Evolutionary conservation across 257 asterid genomes (phyloP).

Genomic region (Cruciata laevipes): DNA sequence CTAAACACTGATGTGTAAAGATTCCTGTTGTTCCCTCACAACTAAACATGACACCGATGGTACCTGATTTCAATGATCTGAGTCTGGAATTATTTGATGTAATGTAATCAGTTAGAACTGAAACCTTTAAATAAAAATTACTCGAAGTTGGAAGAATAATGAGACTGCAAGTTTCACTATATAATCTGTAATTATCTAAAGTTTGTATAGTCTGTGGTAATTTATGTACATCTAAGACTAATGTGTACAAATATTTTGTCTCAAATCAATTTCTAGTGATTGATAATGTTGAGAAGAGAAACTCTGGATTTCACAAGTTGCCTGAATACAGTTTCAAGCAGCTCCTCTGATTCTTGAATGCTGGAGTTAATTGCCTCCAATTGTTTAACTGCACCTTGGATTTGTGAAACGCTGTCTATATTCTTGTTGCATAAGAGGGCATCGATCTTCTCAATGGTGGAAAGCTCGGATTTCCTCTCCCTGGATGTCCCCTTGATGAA

Average conservation of each 20-base stretch:
- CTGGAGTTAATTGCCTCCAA: slow-evolving; percentile 10
- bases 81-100: background rate
- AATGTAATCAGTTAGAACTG: background rate
- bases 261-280: background rate
- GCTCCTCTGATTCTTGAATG: slow-evolving; percentile 17
- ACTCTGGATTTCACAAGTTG: slow-evolving; percentile 17
- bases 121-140: too few relatives aligned
- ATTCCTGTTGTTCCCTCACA: slow-evolving; percentile 9
- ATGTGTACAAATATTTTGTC: background rate
- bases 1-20: background rate
- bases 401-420: background rate
- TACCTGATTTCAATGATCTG: background rate
- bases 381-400: background rate
- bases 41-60: background rate
- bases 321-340: slow-evolving; percentile 11
- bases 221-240: background rate
- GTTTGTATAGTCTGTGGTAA: background rate
- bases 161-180: background rate
- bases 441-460: background rate
- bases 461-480: background rate
- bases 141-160: background rate
- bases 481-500: background rate
- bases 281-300: slow-evolving; percentile 19
- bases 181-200: background rate
- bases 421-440: background rate